Evolutionary conservation across 2,329 filamentous ascomycete genomes (phyloP).

Genomic region (Immersiporthe knoxdaviesiana): DNA sequence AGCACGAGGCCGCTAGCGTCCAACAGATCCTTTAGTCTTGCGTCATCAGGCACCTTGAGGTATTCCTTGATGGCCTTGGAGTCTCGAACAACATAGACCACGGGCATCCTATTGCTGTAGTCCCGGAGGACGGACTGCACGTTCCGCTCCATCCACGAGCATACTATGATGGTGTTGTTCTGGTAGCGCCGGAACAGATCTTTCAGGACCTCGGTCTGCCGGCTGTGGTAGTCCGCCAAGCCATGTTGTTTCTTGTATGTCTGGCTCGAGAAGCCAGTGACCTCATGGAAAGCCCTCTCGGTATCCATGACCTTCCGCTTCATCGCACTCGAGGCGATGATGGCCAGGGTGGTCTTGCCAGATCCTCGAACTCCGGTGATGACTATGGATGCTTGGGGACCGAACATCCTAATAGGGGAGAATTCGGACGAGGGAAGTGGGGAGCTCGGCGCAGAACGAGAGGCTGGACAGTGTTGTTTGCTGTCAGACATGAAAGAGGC

Average conservation of each 20-base stretch:
- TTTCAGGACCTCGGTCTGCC: slow-evolving; percentile 65
- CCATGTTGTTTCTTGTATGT: slow-evolving; percentile 68
- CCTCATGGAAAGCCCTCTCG: slow-evolving; percentile 68
- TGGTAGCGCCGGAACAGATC: slow-evolving; percentile 62
- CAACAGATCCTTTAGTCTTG: slow-evolving; percentile 62
- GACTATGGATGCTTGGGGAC: slow-evolving; percentile 69
- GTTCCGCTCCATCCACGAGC: slow-evolving; percentile 69
- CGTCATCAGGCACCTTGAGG: slow-evolving; percentile 58
- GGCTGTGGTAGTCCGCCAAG: slow-evolving; percentile 62
- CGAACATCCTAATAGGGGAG: slow-evolving; percentile 47
- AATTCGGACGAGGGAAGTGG: slow-evolving; percentile 24
- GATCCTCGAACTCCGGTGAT: slow-evolving; percentile 74
- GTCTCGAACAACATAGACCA: slow-evolving; percentile 72
- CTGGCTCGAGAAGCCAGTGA: slow-evolving; percentile 63
- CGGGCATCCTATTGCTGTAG: slow-evolving; percentile 67
- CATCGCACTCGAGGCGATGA: slow-evolving; percentile 74
- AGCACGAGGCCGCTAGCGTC: slow-evolving; percentile 61
- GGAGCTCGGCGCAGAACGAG: slow-evolving; percentile 30
- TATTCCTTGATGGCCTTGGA: slow-evolving; percentile 66
- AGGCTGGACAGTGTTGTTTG: slow-evolving; percentile 22
- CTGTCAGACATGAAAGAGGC: not conserved
- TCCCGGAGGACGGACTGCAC: slow-evolving; percentile 63
- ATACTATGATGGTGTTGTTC: slow-evolving; percentile 69
- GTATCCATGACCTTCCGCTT: slow-evolving; percentile 70
- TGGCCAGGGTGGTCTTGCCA: slow-evolving; percentile 75